Conservation (phyloP, 257 asterid species). For the Cruciata laevipes region DNA sequence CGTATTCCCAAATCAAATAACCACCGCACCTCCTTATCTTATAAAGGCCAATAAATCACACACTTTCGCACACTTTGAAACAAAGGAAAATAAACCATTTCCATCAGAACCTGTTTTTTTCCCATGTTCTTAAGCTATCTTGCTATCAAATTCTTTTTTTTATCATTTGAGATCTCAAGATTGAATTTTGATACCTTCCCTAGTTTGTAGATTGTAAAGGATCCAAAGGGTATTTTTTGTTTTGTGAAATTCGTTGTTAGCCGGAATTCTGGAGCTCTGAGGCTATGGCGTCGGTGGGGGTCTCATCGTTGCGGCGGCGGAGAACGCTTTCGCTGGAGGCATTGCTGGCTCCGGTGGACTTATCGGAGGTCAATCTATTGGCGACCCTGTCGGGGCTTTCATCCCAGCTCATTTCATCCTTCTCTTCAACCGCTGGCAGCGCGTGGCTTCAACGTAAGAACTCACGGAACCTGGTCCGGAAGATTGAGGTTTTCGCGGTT, state of each 20-base stretch:
- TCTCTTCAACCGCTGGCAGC: constrained; percentile 25
- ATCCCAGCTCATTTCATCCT: constrained; percentile 42
- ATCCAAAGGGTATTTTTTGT: not conserved
- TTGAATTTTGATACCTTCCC: not conserved
- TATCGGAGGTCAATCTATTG: constrained; percentile 47
- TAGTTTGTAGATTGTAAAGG: constrained; percentile 28
- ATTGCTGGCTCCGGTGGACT: constrained; percentile 74
- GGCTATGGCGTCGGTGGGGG: constrained; percentile 78
- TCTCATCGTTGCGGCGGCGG: constrained; percentile 84
- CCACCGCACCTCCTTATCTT: not conserved
- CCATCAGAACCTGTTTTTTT: not conserved
- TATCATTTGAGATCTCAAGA: constrained; percentile 3
- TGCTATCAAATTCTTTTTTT: not conserved
- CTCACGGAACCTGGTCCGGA: constrained; percentile 57
- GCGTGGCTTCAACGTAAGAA: constrained; percentile 47
- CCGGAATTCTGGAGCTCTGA: constrained; percentile 13
- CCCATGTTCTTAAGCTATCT: not conserved
- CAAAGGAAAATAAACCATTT: not conserved
- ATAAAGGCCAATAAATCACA: not conserved
- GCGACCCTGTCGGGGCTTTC: constrained; percentile 43
- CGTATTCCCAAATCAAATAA: constrained; percentile 40
- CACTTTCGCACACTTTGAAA: not conserved
- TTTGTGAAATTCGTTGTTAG: not conserved
- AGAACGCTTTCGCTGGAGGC: constrained; percentile 78
- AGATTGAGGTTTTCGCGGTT: constrained; percentile 54